Evolutionary conservation across 164 flowering plant genomes (phyloP), one percentile per base, ranked within the genome.

Genomic region (Liriodendron chinense): DNA sequence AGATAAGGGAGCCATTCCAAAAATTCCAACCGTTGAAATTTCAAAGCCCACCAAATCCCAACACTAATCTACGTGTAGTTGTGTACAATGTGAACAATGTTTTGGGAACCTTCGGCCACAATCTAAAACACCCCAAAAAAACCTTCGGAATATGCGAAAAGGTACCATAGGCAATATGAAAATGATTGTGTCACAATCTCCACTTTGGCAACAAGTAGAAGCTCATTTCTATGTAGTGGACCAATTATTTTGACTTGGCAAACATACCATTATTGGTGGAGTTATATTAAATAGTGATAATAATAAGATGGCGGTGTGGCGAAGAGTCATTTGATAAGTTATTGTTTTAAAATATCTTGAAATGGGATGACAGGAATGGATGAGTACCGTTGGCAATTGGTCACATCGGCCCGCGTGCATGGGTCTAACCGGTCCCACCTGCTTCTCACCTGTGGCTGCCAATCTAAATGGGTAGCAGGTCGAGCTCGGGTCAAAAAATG

Each of bases 131-230:
- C 21, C 22, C 7, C 3, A 34, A 34, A 26, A 28, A 67, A 18
- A 7, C 47, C n/a, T 67, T 67, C 48, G 28, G n/a, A 67, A 67
- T 34, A 67, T 67, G 70, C 70, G 70, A 67, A 67, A 67, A 34
- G 70, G 70, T 67, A n/a, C 13, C 47, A 26, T 28, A 47, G 70
- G 70, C 43, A 34, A 67, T 67, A 25, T 67, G 70, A 67, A 67
- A 13, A 67, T 67, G n/a, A 4, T 26, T 67, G 21, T 13, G 69
- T 34, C 69, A 26, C 47, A 43, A 67, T 67, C 69, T 67, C 10
- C 8, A 14, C 7, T 25, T 25, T 26, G 20, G 47, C n/a, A 13
- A 34, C 0, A 13, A 14, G 47, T 0, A 16, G 49, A 34, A 34
- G 43, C 5, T 34, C 43, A 34, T 34, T 34, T 34, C 43, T 34